phyloP scores from a whole-genome alignment of 768 basidiomycete species.

The Phanerochaete sordida region DNA sequence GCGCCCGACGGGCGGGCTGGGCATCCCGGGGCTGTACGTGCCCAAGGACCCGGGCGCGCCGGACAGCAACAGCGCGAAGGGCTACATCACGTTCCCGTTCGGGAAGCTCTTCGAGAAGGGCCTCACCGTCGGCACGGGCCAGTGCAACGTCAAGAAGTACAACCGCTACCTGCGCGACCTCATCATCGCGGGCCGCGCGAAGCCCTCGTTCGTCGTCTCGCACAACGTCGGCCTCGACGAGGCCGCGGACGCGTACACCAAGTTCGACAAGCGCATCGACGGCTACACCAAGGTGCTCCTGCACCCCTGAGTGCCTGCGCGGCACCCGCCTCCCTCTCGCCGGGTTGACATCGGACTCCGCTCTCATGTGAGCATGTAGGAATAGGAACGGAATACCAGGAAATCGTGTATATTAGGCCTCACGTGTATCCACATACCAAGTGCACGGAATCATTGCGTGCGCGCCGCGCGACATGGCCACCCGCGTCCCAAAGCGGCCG shows the following conservation, averaged over 20 bases:
- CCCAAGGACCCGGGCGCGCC: constrained; percentile 56
- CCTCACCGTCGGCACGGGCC: constrained; percentile 48
- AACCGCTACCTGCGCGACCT: constrained; percentile 53
- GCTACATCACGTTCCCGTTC: constrained; percentile 51
- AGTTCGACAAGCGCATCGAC: constrained; percentile 51
- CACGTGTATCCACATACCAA: neutral
- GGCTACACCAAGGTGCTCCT: constrained; percentile 52
- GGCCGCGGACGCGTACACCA: constrained; percentile 47
- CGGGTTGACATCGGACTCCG: neutral
- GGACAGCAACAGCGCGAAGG: constrained; percentile 46
- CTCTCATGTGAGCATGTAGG: neutral
- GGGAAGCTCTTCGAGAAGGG: constrained; percentile 55
- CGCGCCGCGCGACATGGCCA: neutral
- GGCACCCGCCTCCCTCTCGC: neutral
- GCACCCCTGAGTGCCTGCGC: constrained; percentile 34
- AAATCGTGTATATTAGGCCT: neutral
- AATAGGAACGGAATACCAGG: neutral
- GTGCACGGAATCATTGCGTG: too few relatives aligned
- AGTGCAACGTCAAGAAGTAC: constrained; percentile 55
- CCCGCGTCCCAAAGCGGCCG: neutral
- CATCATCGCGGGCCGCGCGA: constrained; percentile 50
- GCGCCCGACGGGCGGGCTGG: constrained; percentile 53
- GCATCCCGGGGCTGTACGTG: constrained; percentile 55
- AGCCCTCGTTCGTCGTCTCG: constrained; percentile 52
- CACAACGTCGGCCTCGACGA: constrained; percentile 48